A percentile compares a stretch with the other conserved stretches of the same genome.
These are phyloP conservation scores for Alternaria arborescens DNA, from an alignment of 2,329 filamentous ascomycete genomes.

Conservation along the genomic window DNA sequence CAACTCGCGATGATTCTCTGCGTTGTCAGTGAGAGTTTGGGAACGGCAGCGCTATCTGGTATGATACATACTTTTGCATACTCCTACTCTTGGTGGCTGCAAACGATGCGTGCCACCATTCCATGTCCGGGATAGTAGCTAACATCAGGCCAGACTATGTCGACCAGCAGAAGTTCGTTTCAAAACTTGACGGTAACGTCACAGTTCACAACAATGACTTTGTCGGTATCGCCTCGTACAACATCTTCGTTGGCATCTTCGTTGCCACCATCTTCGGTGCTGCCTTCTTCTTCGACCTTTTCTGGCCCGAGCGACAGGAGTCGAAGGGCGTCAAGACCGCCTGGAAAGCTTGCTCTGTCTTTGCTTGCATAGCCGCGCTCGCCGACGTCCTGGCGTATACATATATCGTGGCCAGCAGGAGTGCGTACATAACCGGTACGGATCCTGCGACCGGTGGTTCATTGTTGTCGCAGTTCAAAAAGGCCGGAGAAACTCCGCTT, in stretches of 20 bases:
- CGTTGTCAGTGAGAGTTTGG: slow-evolving; percentile 65
- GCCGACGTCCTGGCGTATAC: slow-evolving; percentile 61
- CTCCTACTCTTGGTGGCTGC: neutral
- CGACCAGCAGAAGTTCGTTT: slow-evolving; percentile 61
- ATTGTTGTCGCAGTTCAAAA: slow-evolving; percentile 45
- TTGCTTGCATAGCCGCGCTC: slow-evolving; percentile 59
- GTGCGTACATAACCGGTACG: slow-evolving; percentile 58
- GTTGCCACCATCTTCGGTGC: slow-evolving; percentile 67
- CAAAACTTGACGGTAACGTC: slow-evolving; percentile 50
- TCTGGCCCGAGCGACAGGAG: slow-evolving; percentile 66
- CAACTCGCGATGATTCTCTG: slow-evolving; percentile 67
- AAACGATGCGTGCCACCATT: neutral
- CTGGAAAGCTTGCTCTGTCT: slow-evolving; percentile 62
- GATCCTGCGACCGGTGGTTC: slow-evolving; percentile 38
- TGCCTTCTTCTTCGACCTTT: slow-evolving; percentile 69
- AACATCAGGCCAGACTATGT: slow-evolving; percentile 57
- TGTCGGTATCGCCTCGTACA: slow-evolving; percentile 64
- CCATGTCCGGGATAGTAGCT: neutral
- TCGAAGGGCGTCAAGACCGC: slow-evolving; percentile 59
- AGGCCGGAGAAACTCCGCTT: slow-evolving; percentile 46
- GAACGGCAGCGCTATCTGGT: slow-evolving; percentile 65
- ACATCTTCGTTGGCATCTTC: slow-evolving; percentile 66
- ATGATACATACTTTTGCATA: slow-evolving; percentile 18
- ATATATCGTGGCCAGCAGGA: slow-evolving; percentile 58
- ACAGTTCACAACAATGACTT: slow-evolving; percentile 64